Evolutionary conservation across 768 basidiomycete species (phyloP), one percentile per base, ranked within the genome.

Genomic region (Mycena latifolia): DNA sequence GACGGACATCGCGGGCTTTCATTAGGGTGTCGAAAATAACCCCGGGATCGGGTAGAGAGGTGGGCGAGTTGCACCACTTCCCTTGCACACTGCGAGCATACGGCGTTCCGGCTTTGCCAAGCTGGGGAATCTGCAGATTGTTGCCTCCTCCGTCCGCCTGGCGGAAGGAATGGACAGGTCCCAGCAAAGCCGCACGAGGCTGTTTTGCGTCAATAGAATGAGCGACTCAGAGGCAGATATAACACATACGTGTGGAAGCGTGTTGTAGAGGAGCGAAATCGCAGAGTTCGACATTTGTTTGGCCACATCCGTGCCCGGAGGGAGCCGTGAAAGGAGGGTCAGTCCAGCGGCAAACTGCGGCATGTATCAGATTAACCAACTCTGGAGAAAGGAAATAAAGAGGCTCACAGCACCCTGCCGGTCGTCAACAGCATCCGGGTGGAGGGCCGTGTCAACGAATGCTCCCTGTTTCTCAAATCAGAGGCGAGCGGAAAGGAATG

Each of bases 11-110:
- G 70, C 63, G 79, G 56, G 74, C 72, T 75, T 81, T 72, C 25
- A 93, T 75, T 24, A 93, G 81, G 3, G 80, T 78, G 65, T 93
- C 91, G 59, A 90, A 93, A 28, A 93, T 78, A 2, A 88, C 69
- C 0, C 82, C 85, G 18, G 90, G 77, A 65, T 89, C 88, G 17
- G 89, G 89, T 2, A 88, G 81, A 12, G 81, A 75, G 45, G 77
- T 72, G 39, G 76, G 73, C 0, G 85, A 79, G 31, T 84, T 66
- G 11, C 81, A 79, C 39, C 76, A 76, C 52, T 80, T 78, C 29
- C 78, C 80, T 66, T 83, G 84, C 1, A 87, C 86, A 65, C 81
- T 85, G 12, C 88, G 79, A 0, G 87, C 83, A 69, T 89, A 89
- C 0, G 86, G 83, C 28, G 74, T 79, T 12, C 86, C 83, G 0